Conservation (phyloP, 2,329 filamentous ascomycete species). For the Berkeleyomyces basicola region DNA sequence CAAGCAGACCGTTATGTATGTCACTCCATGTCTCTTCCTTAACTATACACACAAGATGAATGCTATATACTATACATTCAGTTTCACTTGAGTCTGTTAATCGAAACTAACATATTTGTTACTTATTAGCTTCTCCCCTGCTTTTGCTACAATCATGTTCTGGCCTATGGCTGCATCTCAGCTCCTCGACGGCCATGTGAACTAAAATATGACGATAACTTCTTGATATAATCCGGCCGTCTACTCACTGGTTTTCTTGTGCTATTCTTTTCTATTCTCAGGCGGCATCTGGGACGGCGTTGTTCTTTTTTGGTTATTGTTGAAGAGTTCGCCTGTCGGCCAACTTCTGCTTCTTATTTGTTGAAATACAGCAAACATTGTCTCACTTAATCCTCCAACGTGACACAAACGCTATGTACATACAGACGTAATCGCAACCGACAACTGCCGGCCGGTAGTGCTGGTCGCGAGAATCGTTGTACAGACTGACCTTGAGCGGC, state of each 20-base stretch:
- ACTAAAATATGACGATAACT: constrained; percentile 1
- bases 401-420: not conserved
- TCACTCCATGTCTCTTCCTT: constrained; percentile 6
- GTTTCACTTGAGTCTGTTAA: not conserved
- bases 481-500: not conserved
- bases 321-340: no score
- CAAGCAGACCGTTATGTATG: constrained; percentile 22
- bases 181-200: constrained; percentile 20
- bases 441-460: not conserved
- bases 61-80: not conserved
- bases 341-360: no score
- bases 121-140: constrained; percentile 22
- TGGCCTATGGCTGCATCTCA: constrained; percentile 21
- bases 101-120: not conserved
- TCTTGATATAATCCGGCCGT: not conserved
- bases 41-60: not conserved
- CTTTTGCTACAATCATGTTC: constrained; percentile 21
- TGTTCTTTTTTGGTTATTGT: not conserved
- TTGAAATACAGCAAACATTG: no score
- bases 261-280: not conserved
- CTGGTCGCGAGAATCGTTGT: not conserved
- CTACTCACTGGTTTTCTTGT: not conserved
- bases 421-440: not conserved
- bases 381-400: no score
- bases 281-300: not conserved